These are phyloP conservation scores for Xylaria venustula DNA, from an alignment of 495 filamentous ascomycete genomes.

Conservation along the genomic window DNA sequence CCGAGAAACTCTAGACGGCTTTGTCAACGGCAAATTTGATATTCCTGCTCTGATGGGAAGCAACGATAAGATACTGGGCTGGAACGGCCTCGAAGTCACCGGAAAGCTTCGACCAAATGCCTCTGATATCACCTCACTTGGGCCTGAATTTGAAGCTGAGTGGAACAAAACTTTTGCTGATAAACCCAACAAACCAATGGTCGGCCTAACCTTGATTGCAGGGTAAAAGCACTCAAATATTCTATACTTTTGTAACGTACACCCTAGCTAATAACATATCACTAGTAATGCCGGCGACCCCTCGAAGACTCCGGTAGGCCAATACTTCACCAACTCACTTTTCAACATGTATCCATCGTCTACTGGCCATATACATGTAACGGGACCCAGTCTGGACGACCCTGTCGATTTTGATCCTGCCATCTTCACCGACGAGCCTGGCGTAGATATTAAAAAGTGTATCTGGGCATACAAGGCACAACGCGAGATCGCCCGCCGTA, in stretches of 20 bases:
- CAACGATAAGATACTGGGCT: constrained; percentile 17
- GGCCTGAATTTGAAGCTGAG: constrained; percentile 20
- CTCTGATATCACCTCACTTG: constrained; percentile 25
- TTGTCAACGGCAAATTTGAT: neutral
- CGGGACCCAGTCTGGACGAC: neutral
- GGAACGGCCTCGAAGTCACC: constrained; percentile 34
- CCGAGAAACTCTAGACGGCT: constrained; percentile 13
- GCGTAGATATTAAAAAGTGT: constrained; percentile 37
- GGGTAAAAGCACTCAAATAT: too few relatives aligned
- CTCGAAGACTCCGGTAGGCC: constrained; percentile 23
- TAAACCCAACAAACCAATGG: constrained; percentile 9
- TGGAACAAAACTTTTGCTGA: constrained; percentile 10
- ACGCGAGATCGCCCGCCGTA: constrained; percentile 52
- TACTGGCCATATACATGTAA: constrained; percentile 43
- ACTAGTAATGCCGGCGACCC: constrained; percentile 26
- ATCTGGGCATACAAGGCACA: constrained; percentile 51
- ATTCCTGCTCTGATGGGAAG: neutral
- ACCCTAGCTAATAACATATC: neutral
- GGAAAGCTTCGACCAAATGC: constrained; percentile 30
- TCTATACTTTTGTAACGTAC: too few relatives aligned
- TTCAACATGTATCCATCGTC: constrained; percentile 42
- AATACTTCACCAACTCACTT: constrained; percentile 29
- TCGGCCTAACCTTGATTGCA: constrained; percentile 21
- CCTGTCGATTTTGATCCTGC: constrained; percentile 26
- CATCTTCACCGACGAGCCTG: constrained; percentile 33